A percentile compares a stretch with the other conserved stretches of the same genome.
phyloP scores from a whole-genome alignment of 169 alveolate genomes.

The Plasmodium gaboni region DNA sequence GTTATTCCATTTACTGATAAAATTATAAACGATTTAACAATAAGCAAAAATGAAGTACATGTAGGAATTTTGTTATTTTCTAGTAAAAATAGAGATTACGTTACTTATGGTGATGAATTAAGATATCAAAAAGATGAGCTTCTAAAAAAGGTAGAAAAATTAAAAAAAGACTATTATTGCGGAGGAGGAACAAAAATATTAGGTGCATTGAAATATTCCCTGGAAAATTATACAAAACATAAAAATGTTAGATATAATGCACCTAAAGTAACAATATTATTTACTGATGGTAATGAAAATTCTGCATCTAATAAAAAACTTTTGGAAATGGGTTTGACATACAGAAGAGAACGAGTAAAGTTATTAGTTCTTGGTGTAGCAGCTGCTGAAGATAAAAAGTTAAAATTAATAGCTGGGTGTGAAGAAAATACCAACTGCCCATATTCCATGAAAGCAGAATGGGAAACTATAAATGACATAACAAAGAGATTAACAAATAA shows the following conservation, averaged over 20 bases:
- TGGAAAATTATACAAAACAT: conserved; percentile 37
- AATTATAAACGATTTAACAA: conserved; percentile 40
- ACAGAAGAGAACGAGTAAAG: conserved; percentile 30
- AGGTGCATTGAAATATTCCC: conserved; percentile 45
- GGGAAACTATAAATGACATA: conserved; percentile 67
- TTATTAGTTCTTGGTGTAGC: conserved; percentile 71
- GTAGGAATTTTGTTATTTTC: conserved; percentile 62
- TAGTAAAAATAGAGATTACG: conserved; percentile 32
- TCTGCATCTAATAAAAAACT: conserved; percentile 9
- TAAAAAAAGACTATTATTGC: conserved; percentile 26
- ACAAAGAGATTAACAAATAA: conserved; percentile 49
- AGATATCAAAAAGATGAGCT: conserved; percentile 43
- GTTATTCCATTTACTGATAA: conserved; percentile 62
- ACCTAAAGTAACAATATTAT: conserved; percentile 71
- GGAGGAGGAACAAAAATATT: conserved; percentile 44
- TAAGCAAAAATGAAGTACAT: conserved; percentile 59
- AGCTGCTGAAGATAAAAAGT: conserved; percentile 21
- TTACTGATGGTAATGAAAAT: conserved; percentile 61
- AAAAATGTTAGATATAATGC: conserved; percentile 41
- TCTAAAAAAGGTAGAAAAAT: conserved; percentile 51
- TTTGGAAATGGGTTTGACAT: conserved; percentile 24
- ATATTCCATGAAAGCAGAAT: conserved; percentile 62
- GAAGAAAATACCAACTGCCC: conserved; percentile 25
- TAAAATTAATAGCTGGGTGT: conserved; percentile 65
- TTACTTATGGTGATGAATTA: conserved; percentile 31